phyloP scores from a whole-genome alignment of 2,329 filamentous ascomycete genomes.

The Verticillium nubilum region DNA sequence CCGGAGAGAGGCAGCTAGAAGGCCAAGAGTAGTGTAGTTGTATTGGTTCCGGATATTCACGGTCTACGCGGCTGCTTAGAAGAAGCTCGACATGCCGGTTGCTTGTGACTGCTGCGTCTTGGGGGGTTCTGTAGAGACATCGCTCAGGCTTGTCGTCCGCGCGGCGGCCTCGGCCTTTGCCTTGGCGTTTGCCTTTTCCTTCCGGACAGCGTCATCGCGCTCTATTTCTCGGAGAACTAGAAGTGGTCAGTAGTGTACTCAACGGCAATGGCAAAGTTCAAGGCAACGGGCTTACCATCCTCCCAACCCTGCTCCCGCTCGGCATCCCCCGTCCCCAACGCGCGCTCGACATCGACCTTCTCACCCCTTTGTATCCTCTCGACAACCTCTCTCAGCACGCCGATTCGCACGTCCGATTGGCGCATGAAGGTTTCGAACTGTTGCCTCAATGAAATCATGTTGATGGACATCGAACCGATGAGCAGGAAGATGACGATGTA shows the following conservation, averaged over 20 bases:
- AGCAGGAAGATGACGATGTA: constrained; percentile 78
- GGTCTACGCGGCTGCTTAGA: constrained; percentile 25
- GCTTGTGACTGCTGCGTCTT: constrained; percentile 15
- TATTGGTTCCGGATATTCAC: neutral
- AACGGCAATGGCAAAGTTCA: neutral
- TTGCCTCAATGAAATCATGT: constrained; percentile 77
- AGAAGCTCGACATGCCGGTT: constrained; percentile 40
- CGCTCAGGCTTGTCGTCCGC: constrained; percentile 14
- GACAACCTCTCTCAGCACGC: constrained; percentile 68
- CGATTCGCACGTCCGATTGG: constrained; percentile 74
- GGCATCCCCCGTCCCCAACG: constrained; percentile 72
- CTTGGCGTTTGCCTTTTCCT: constrained; percentile 25
- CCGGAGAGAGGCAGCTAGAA: neutral
- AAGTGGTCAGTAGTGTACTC: constrained; percentile 8
- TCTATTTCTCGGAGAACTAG: constrained; percentile 63
- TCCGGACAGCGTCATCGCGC: constrained; percentile 49
- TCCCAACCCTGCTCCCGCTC: constrained; percentile 82
- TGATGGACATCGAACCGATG: constrained; percentile 93
- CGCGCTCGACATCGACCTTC: constrained; percentile 77
- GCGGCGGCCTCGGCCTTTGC: neutral
- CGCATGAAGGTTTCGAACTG: constrained; percentile 68
- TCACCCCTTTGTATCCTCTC: constrained; percentile 66
- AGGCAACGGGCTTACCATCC: constrained; percentile 53
- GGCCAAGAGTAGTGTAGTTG: neutral
- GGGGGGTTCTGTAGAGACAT: constrained; percentile 18